These are phyloP conservation scores for Dendrostoma leiphaemia DNA, from an alignment of 2,329 filamentous ascomycete species.

Conservation along the genomic window DNA sequence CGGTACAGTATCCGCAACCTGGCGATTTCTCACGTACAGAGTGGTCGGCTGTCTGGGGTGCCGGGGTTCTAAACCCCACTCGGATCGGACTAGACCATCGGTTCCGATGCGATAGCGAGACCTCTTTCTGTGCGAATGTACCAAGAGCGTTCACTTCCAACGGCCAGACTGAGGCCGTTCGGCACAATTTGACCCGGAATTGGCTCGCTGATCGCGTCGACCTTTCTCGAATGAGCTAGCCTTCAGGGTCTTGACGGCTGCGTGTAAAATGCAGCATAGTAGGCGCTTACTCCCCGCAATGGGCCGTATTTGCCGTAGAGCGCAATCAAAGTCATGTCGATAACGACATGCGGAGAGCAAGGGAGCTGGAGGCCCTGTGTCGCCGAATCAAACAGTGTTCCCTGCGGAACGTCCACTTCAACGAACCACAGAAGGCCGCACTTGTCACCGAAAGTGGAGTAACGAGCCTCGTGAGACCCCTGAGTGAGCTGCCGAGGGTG, in stretches of 20 bases:
- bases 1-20: conserved; percentile 2
- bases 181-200: no score
- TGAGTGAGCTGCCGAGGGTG: neutral
- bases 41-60: neutral
- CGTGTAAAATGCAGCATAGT: no score
- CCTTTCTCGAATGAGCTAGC: no score
- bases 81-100: no score
- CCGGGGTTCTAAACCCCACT: no score
- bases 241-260: no score
- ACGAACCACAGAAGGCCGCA: neutral
- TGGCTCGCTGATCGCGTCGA: no score
- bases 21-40: neutral
- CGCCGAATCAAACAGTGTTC: neutral
- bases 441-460: neutral
- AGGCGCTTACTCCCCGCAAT: no score
- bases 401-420: neutral
- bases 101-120: no score
- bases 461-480: neutral
- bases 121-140: no score
- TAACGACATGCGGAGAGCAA: neutral
- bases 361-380: neutral
- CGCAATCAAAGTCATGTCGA: neutral
- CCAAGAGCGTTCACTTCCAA: no score
- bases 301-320: neutral
- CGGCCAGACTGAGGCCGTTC: no score